Conservation (phyloP, 352 stramenopile species). For the Blastocystis hominis region DNA sequence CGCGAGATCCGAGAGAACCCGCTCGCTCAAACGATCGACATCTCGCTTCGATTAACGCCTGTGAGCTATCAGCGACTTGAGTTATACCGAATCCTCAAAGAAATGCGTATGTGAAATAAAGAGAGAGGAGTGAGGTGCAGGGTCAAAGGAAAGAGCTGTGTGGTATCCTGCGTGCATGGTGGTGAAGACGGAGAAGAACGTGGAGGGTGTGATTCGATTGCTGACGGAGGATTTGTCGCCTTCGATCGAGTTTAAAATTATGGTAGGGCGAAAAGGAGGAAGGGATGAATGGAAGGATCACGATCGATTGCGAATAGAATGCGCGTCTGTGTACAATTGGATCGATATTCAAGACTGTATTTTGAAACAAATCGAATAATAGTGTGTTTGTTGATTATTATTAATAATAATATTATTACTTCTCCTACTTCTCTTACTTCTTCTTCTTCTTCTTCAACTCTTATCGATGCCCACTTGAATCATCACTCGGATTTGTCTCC, state of each 20-base stretch:
- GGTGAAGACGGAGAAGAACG: background rate
- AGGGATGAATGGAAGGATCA: background rate
- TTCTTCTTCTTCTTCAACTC: background rate
- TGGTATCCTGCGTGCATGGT: conserved; percentile 7
- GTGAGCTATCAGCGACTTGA: conserved; percentile 8
- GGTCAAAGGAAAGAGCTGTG: background rate
- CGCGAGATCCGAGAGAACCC: background rate
- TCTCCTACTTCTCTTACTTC: no score
- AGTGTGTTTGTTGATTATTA: background rate
- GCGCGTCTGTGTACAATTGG: conserved; percentile 13
- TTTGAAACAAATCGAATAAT: conserved; percentile 9
- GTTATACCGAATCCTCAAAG: conserved; percentile 5
- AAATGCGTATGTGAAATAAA: background rate
- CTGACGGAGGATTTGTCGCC: background rate
- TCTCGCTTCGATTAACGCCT: conserved; percentile 24
- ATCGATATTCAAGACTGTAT: background rate
- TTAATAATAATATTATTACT: no score
- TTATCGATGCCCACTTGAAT: background rate
- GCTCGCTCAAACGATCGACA: background rate
- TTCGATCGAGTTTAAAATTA: background rate
- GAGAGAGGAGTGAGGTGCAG: background rate
- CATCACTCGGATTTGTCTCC: background rate
- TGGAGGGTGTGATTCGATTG: background rate
- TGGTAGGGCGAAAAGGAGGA: background rate
- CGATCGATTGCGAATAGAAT: background rate